Evolutionary conservation across 129 eudicot species (phyloP).

Genomic region (Chrysanthemum seticuspe): DNA sequence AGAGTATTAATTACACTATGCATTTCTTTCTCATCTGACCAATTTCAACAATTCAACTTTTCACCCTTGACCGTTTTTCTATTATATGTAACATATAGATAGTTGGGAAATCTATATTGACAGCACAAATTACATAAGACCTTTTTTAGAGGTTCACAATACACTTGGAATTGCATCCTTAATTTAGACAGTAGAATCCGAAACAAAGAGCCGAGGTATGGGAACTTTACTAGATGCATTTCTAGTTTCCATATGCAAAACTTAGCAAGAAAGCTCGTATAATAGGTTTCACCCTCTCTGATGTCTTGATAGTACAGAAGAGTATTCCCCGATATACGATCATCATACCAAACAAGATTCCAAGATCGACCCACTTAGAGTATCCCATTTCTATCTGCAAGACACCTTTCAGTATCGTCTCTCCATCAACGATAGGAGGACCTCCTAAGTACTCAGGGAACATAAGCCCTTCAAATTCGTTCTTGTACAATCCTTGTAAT

Average conservation of each 20-base stretch:
- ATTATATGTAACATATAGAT: too few relatives aligned
- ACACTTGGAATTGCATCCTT: too few relatives aligned
- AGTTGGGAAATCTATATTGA: too few relatives aligned
- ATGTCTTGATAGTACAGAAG: constrained; percentile 35
- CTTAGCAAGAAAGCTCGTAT: constrained; percentile 17
- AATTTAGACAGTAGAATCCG: too few relatives aligned
- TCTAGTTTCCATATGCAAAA: background rate
- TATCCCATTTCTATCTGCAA: constrained; percentile 48
- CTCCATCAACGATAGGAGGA: constrained; percentile 25
- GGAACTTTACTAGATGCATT: too few relatives aligned
- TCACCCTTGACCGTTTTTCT: too few relatives aligned
- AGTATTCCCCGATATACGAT: constrained; percentile 44
- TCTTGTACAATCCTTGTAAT: constrained; percentile 53
- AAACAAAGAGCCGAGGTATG: too few relatives aligned
- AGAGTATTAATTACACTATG: too few relatives aligned
- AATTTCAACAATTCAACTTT: too few relatives aligned
- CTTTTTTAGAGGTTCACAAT: too few relatives aligned
- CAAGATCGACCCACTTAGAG: constrained; percentile 70
- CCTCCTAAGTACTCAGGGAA: constrained; percentile 26
- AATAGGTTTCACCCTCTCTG: constrained; percentile 38
- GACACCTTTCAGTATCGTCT: constrained; percentile 32
- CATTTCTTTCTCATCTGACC: too few relatives aligned
- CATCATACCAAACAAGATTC: constrained; percentile 51
- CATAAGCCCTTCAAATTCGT: constrained; percentile 42
- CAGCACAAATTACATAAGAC: too few relatives aligned